These are phyloP conservation scores for Mycena venus DNA, from an alignment of 768 basidiomycete genomes.

Conservation along the genomic window DNA sequence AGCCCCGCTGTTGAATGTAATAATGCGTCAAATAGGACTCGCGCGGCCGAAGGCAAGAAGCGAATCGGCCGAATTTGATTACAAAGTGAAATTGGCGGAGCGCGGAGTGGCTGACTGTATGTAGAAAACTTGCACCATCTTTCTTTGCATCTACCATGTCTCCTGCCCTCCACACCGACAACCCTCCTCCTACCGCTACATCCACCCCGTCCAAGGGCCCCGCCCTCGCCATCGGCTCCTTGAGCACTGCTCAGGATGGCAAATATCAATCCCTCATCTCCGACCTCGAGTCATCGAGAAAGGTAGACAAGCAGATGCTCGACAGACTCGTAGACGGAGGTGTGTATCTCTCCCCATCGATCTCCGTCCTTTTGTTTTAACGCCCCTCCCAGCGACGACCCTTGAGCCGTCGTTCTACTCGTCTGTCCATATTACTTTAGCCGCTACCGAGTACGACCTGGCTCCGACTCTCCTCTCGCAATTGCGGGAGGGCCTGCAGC, in stretches of 20 bases:
- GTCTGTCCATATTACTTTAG: slow-evolving; percentile 77
- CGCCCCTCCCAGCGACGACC: slow-evolving; percentile 63
- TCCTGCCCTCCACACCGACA: slow-evolving; percentile 66
- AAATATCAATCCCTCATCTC: slow-evolving; percentile 80
- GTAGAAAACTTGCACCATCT: neutral
- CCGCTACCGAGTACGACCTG: slow-evolving; percentile 73
- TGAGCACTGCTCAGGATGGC: slow-evolving; percentile 83
- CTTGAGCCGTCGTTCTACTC: slow-evolving; percentile 69
- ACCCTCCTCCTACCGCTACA: slow-evolving; percentile 37
- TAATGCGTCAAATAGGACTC: neutral
- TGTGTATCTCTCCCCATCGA: slow-evolving; percentile 44
- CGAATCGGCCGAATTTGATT: neutral
- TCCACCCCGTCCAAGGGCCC: slow-evolving; percentile 51
- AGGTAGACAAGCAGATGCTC: slow-evolving; percentile 84
- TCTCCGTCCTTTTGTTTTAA: slow-evolving; percentile 19
- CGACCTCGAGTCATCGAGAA: slow-evolving; percentile 64
- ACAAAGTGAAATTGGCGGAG: neutral
- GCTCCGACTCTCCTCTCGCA: slow-evolving; percentile 70
- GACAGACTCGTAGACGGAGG: slow-evolving; percentile 88
- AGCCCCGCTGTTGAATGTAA: neutral
- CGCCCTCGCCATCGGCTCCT: slow-evolving; percentile 83
- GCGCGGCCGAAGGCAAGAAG: neutral
- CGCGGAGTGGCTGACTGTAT: slow-evolving; percentile 2
- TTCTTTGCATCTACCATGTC: slow-evolving; percentile 61
- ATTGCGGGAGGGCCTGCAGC: slow-evolving; percentile 70